Evolutionary conservation across 345 rosid genomes (phyloP), one percentile per base, ranked within the genome.

Genomic region (Bruguiera gymnorhiza): DNA sequence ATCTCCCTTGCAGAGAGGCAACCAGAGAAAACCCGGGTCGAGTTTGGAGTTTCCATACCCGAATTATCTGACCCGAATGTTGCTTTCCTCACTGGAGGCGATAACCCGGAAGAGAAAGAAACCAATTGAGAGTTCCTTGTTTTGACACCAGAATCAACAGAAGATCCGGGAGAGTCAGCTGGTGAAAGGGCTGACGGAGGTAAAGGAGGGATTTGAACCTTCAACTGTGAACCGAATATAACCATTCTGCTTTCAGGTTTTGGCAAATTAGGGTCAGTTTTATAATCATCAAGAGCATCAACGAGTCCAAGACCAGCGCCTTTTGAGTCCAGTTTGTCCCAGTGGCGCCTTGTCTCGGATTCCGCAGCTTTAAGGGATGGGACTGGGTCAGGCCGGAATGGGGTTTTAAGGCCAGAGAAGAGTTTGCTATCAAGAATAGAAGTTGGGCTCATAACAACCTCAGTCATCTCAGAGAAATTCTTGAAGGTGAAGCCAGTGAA

Each of bases 381-480:
- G 63, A 57, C 75, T 55, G 67, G 68, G 15, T 83, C 93, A 68
- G 84, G 68, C 80, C 85, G 80, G 64, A 85, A 88, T 1, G 98
- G 91, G 74, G 82, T 90, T 71, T 77, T 92, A 60, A 88, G 70
- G 69, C 79, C 80, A 26, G 88, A 87, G 64, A 88, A 87, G 30
- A 94, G 85, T 74, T 88, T 90, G 63, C 81, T 70, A 76, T 93
- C 98, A 56, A 93, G 98, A 56, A 85, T 90, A 6, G 98, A 93
- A 66, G 93, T 93, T 31, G 98, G 98, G 63, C 98, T 93, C 59
- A 88, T 84, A 32, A 82, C 74, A 6, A 80, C 71, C 61, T 87
- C 90, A 43, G 81, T 62, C 24, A 77, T 60, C 24, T 86, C 91
- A 29, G 97, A 72, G 73, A 84, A 76, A 61, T 73, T 75, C 75